Base-by-base conservation (phyloP, 805 yeast genomes). In the Pichia sporocuriosa region DNA sequence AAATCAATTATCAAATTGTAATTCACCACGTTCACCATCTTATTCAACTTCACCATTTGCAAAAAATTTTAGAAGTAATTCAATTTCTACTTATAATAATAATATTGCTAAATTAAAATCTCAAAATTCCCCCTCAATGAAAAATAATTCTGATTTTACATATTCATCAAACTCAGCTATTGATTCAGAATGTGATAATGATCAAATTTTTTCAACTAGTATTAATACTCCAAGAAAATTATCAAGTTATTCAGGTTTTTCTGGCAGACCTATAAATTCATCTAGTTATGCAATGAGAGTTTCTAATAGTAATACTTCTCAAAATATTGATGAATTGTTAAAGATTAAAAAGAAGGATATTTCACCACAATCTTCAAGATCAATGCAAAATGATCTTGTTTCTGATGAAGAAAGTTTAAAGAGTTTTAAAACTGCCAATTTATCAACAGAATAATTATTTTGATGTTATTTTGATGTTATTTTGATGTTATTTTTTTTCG, bases 401-500 rank as follows among this genome's bases (percentile, higher is more conserved):
- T 53, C 57, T 2, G 56, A 55, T 39, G 50, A 47, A 13, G 60
- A 49, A 19, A 52, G 57, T 39, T 39, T 47, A 30, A 49, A 53
- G 16, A 48, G 57, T 35, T 51, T 36, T 17, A 41, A 41, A 27
- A 26, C 44, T 20, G 36, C 39, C 9, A 40, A 21, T 30, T 24
- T 33, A 16, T 16, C 33, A 20, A 15, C 40, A 9, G 40, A 37
- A 23, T 37, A 19, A 21, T 16, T 35, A 8, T 33, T 6, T 35
- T 12, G 24, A 19, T 19, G 6, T 23, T 5, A 9, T 16, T 19
- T 17, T 32, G 11, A 6, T 7, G 10, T 26, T 26, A 6, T 26
- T 26, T 15, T 26, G 29, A 15, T 8, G 35, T 15, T 15, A 13
- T 10, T 11, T 15, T 19, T 6, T 9, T 12, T 32, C 13, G 8